Evolutionary conservation across 164 flowering plant species (phyloP).

Genomic region (Macadamia tetraphylla): DNA sequence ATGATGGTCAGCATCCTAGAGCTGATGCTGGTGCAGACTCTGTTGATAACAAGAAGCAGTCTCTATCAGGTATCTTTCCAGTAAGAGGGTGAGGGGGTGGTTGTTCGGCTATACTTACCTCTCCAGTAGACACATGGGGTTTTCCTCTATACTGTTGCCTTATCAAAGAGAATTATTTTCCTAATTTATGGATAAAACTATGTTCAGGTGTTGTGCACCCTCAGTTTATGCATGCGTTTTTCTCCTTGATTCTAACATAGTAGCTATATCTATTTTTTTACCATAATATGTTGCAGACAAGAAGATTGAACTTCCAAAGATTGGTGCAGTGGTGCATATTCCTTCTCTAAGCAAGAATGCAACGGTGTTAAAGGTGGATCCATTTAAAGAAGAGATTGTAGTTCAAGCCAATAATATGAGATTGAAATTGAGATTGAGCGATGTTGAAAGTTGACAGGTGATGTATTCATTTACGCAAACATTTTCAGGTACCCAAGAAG

Average conservation of each 20-base stretch:
- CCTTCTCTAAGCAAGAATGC: slow-evolving; percentile 55
- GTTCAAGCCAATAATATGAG: slow-evolving; percentile 76
- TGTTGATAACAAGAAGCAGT: slow-evolving; percentile 5
- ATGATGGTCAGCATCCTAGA: slow-evolving; percentile 4
- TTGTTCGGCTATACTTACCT: background rate
- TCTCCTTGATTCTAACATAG: too few relatives aligned
- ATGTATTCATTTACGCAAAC: background rate
- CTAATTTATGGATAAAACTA: too few relatives aligned
- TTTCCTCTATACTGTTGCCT: too few relatives aligned
- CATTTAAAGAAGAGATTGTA: slow-evolving; percentile 51
- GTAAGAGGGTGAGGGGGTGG: background rate
- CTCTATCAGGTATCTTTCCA: slow-evolving; percentile 36
- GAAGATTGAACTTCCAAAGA: slow-evolving; percentile 41
- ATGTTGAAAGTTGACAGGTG: slow-evolving; percentile 27
- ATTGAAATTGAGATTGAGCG: slow-evolving; percentile 58
- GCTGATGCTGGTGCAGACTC: slow-evolving; percentile 12
- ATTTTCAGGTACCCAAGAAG: too few relatives aligned
- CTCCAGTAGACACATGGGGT: too few relatives aligned
- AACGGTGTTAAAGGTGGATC: slow-evolving; percentile 55
- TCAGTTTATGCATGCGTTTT: too few relatives aligned
- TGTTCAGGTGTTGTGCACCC: too few relatives aligned
- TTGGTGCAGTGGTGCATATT: slow-evolving; percentile 65
- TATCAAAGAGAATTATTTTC: too few relatives aligned
- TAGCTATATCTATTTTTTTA: too few relatives aligned
- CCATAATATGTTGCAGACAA: slow-evolving; percentile 33